Evolutionary conservation across 2,329 filamentous ascomycete genomes (phyloP).

Genomic region (Alternaria conjuncta): DNA sequence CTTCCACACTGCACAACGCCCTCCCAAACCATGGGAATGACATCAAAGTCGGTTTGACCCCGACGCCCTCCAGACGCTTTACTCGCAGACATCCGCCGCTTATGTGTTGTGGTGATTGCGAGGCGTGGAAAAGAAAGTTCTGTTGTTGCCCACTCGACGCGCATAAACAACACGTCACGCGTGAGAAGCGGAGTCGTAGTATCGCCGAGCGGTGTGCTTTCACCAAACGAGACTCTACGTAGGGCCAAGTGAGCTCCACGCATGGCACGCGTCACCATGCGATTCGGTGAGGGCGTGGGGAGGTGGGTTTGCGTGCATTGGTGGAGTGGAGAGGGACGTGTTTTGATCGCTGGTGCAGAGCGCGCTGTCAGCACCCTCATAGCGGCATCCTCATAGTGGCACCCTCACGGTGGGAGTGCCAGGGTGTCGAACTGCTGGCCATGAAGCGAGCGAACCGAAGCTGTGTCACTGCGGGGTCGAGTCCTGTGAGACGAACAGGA

Average conservation of each 20-base stretch:
- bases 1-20: constrained; percentile 23
- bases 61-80: not conserved
- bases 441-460: not conserved
- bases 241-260: constrained; percentile 35
- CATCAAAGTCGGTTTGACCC: not conserved
- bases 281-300: constrained; percentile 29
- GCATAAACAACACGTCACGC: constrained; percentile 31
- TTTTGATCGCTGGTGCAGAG: constrained; percentile 10
- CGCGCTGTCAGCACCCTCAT: not conserved
- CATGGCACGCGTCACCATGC: constrained; percentile 42
- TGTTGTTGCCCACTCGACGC: constrained; percentile 25
- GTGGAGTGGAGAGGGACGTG: constrained; percentile 7
- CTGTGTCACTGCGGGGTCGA: constrained; percentile 9
- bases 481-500: not conserved
- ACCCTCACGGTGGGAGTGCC: not conserved
- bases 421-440: constrained; percentile 6
- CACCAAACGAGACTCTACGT: constrained; percentile 21
- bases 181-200: constrained; percentile 14
- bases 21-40: constrained; percentile 7
- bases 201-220: constrained; percentile 11
- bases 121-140: not conserved
- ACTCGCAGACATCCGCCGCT: constrained; percentile 12
- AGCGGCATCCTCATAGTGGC: not conserved
- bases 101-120: constrained; percentile 6
- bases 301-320: constrained; percentile 2